Evolutionary conservation across 192 early-diverging fungal genomes (phyloP), one percentile per base, ranked within the genome.

Genomic region (Fimicolochytrium jonesii): DNA sequence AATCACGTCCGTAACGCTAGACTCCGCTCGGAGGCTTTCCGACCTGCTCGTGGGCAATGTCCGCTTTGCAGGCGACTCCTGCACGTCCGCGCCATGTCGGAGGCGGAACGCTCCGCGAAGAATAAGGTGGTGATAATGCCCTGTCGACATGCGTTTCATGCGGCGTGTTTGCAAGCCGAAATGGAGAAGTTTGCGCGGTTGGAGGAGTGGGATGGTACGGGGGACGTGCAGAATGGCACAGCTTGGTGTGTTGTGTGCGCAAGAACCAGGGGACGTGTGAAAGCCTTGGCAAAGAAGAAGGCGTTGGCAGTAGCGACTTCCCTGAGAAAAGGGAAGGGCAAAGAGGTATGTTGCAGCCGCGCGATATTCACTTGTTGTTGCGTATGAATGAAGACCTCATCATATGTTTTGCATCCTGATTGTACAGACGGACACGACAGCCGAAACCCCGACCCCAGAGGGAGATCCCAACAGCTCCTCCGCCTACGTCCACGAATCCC

Each of bases 101-200:
- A 55, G 20, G 50, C 49, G 25, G 72, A 80, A n/a, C 31, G 50
- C 13, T 26, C n/a, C 13, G 26, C n/a, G 23, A 13, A 23, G 22
- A 72, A 75, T 18, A 29, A 42, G 22, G 39, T 77, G 22, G 59
- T 59, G 25, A 53, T 77, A 17, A 76, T 77, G 63, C 37, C 46
- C 23, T 80, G 78, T 41, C 57, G 65, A 1, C 78, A 80, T 54
- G 56, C 68, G 1, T 80, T 68, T 49, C 78, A 80, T 61, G 59
- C 47, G 15, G 51, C 35, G 34, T 80, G 78, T 64, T 53, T 78
- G 48, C 48, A 55, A 43, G 44, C 25, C 22, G 69, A 64, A 32
- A 62, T 77, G 60, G 64, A 71, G 31, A 0, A 35, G 22, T n/a
- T 29, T 33, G 53, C 30, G 0, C 15, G 31, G 13, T 15, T 15